Conservation (phyloP, 257 asterid genomes). For the Forsythia viridissima region DNA sequence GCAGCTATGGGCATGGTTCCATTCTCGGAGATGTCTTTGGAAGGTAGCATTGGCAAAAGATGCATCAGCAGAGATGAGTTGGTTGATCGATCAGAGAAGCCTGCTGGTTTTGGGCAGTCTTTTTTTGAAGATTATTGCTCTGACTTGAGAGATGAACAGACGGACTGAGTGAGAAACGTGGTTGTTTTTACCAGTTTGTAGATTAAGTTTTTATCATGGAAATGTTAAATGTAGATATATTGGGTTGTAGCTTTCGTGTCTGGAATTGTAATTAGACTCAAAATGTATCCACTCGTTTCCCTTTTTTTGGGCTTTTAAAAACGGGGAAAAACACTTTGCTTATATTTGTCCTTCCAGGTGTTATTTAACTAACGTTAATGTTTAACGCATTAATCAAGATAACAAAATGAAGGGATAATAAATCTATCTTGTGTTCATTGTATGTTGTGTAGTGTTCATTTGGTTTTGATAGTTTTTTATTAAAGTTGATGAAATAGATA, state of each 20-base stretch:
- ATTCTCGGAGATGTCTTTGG: slow-evolving; percentile 37
- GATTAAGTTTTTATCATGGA: background rate
- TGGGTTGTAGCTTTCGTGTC: background rate
- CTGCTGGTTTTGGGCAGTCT: slow-evolving; percentile 34
- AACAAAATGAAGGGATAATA: too few relatives aligned
- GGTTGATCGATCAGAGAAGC: slow-evolving; percentile 42
- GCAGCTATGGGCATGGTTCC: slow-evolving; percentile 44
- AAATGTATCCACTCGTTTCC: background rate
- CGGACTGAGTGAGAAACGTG: slow-evolving; percentile 18
- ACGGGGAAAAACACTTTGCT: background rate
- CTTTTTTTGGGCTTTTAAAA: background rate
- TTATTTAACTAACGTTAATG: too few relatives aligned
- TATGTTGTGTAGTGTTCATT: too few relatives aligned
- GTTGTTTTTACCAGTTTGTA: background rate
- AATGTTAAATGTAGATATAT: background rate
- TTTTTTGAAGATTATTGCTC: slow-evolving; percentile 14
- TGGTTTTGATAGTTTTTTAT: too few relatives aligned
- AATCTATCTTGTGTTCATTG: too few relatives aligned
- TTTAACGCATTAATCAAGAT: too few relatives aligned
- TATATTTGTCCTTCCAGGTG: too few relatives aligned
- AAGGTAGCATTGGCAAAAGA: slow-evolving; percentile 22
- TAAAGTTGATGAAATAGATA: too few relatives aligned
- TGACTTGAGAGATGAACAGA: slow-evolving; percentile 17
- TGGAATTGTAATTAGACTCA: background rate
- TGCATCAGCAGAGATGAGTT: slow-evolving; percentile 23